Conservation (phyloP, 2,329 filamentous ascomycete species). For the Cladobotryum mycophilum region DNA sequence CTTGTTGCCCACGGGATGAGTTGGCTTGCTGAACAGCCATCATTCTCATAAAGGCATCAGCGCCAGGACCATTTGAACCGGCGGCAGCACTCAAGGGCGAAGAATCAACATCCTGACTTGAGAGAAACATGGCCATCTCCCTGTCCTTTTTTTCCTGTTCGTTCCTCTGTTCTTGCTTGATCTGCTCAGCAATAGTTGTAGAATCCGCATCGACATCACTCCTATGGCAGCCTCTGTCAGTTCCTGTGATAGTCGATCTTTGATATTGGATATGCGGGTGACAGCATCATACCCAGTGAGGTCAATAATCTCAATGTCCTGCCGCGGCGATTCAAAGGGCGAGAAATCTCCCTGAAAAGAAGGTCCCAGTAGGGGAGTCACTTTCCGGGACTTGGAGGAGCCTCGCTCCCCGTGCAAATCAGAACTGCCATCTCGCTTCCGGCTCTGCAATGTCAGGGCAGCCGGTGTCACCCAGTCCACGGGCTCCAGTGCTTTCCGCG, state of each 20-base stretch:
- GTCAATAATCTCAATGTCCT: constrained; percentile 31
- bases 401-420: constrained; percentile 11
- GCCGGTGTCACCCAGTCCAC: constrained; percentile 12
- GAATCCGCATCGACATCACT: constrained; percentile 28
- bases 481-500: constrained; percentile 5
- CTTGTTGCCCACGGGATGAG: not conserved
- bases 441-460: constrained; percentile 19
- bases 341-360: not conserved
- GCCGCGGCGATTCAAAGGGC: not conserved
- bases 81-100: not conserved
- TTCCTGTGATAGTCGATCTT: not conserved
- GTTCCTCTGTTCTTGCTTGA: constrained; percentile 28
- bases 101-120: constrained; percentile 14
- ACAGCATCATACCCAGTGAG: constrained; percentile 32
- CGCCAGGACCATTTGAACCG: not conserved
- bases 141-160: constrained; percentile 23
- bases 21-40: constrained; percentile 14
- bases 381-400: constrained; percentile 29
- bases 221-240: constrained; percentile 20
- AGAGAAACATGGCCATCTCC: constrained; percentile 23
- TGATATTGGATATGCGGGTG: not conserved
- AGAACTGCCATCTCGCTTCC: constrained; percentile 24
- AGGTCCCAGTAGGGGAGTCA: constrained; percentile 17
- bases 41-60: constrained; percentile 10
- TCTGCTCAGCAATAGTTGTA: constrained; percentile 27